Evolutionary conservation across 2,329 filamentous ascomycete species (phyloP), one percentile per base, ranked within the genome.

Genomic region (Talaromyces funiculosus): DNA sequence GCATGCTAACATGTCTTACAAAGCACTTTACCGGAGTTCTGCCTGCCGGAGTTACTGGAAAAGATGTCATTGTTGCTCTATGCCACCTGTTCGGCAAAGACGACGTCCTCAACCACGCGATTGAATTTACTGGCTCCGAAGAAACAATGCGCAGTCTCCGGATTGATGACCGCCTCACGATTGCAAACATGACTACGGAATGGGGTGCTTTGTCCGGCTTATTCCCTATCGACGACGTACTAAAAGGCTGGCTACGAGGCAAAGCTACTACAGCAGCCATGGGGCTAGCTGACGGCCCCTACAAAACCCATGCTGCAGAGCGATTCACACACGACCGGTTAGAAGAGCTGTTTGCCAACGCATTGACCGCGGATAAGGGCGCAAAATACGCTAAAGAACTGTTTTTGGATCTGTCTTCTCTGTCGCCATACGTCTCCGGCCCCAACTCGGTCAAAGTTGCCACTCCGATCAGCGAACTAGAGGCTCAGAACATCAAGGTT

Each of bases 371-470:
- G 2, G 92, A 97, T 69, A 84, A 83, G 14, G 89, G 86, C 8
- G 92, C 92, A 1, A 80, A 79, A 5, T 97, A 97, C 66, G 88
- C 91, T 59, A 97, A 97, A 75, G 78, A 87, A 42, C 81, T 96
- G 0, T 92, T 89, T 72, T 79, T 97, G 6, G 85, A 96, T 71
- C 82, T 97, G 0, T 90, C 88, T 0, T 92, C 90, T 0, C 82
- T 97, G 0, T 88, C 90, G 0, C 92, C 92, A 0, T 92, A 89
- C 60, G 86, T 97, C 9, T 82, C 92, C 0, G 92, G 93, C 0
- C 93, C 93, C 0, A 96, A 97, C 76, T 92, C 89, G 0, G 91
- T 96, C 69, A 97, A 97, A 75, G 78, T 96, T 0, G 86, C 89
- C 0, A 96, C 87, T 0, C 90, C 93, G 0, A 75, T 97, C 0